Conservation (phyloP, 2,329 filamentous ascomycete genomes). For the Pseudogymnoascus sp. region DNA sequence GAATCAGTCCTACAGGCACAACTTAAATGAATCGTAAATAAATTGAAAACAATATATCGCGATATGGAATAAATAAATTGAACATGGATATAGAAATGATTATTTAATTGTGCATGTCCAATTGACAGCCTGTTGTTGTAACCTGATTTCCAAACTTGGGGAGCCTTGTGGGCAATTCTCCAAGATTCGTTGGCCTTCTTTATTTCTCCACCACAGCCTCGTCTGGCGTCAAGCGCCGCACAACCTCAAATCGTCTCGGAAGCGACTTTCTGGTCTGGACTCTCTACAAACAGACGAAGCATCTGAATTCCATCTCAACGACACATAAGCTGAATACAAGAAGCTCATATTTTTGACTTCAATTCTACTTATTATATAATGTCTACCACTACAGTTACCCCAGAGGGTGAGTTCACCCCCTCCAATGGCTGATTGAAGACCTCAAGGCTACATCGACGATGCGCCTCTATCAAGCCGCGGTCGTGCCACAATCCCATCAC, state of each 20-base stretch:
- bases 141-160: neutral
- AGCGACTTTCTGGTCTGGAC: slow-evolving; percentile 9
- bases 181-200: slow-evolving; percentile 8
- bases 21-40: neutral
- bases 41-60: neutral
- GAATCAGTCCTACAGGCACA: neutral
- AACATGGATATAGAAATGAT: neutral
- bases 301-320: slow-evolving; percentile 8
- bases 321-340: slow-evolving; percentile 7
- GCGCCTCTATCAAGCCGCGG: neutral
- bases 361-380: slow-evolving; percentile 9
- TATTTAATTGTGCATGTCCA: neutral
- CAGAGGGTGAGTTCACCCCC: slow-evolving; percentile 11
- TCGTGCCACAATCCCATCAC: neutral
- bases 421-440: neutral
- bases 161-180: slow-evolving; percentile 8
- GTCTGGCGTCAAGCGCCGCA: slow-evolving; percentile 10
- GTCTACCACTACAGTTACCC: slow-evolving; percentile 10
- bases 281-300: slow-evolving; percentile 6
- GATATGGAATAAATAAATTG: neutral
- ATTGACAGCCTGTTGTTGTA: neutral
- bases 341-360: slow-evolving; percentile 4
- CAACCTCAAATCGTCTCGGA: slow-evolving; percentile 9
- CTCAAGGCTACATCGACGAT: slow-evolving; percentile 3
- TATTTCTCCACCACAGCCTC: slow-evolving; percentile 12